Base-by-base conservation (phyloP, 768 basidiomycete species). In the Trichaptum fuscoviolaceum region DNA sequence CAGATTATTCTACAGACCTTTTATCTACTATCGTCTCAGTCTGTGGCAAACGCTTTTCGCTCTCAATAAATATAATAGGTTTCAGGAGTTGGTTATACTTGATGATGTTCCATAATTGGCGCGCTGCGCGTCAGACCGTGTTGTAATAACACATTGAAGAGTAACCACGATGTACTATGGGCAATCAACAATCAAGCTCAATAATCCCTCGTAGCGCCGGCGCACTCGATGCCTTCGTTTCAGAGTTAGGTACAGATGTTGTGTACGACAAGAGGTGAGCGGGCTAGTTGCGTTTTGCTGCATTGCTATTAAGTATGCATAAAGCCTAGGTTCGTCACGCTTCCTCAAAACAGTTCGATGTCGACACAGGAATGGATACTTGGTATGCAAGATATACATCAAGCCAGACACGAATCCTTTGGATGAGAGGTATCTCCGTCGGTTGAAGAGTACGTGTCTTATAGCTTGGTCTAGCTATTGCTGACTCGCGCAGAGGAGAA, bases 201-300 rank as follows among this genome's bases (percentile, higher is more conserved):
- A 83, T 87, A 5, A 78, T 92, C 69, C 88, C 89, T 65, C 85
- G 91, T 67, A 87, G 89, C 0, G 86, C 84, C 7, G 91, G 89
- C 30, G 92, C 94, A 17, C 81, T 96, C 67, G 95, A 97, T 77
- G 94, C 92, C 1, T 96, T 93, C 73, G 89, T 99, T 17, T 83
- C 89, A 1, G 96, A 99, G 74, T 83, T 99, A 25, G 91, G 91
- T 12, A 83, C 84, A 2, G 95, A 97, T 74, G 82, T 97, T 23
- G 83, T 91, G 1, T 98, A 97, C 72, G 96, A 99, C 74, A 91
- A 92, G 82, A 93, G 91, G 96, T 95, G 63, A 63, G 83, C 71
- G 59, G 24, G 18, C 12, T 4, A 61, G 25, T 61, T 61, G 30
- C 30, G 30, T 30, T 30, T 30, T 30, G 8, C 30, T 30, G 59